phyloP scores from a whole-genome alignment of 257 asterid species.

The Primulina huaijiensis region DNA sequence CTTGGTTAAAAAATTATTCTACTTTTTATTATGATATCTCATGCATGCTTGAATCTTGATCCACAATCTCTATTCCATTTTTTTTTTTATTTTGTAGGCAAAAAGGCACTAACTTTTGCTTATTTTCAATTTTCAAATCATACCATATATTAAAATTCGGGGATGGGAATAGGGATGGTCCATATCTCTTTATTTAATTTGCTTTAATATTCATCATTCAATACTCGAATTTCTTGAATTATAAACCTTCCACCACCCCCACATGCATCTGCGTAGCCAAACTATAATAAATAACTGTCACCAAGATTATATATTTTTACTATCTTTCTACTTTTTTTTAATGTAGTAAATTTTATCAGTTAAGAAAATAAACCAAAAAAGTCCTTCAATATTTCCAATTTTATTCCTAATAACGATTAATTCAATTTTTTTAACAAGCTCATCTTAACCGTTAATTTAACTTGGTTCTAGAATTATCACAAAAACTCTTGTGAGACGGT shows the following conservation, averaged over 20 bases:
- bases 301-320: background rate
- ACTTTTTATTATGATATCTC: slow-evolving; percentile 11
- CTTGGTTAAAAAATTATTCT: slow-evolving; percentile 20
- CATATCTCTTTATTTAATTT: slow-evolving; percentile 2
- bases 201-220: slow-evolving; percentile 26
- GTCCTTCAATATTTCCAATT: no score
- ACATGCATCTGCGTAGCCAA: no score
- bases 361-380: no score
- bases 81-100: slow-evolving; percentile 19
- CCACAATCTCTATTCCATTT: slow-evolving; percentile 32
- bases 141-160: slow-evolving; percentile 10
- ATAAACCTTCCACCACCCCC: background rate
- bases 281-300: background rate
- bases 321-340: no score
- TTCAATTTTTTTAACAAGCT: no score
- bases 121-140: slow-evolving; percentile 11
- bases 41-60: slow-evolving; percentile 29
- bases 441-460: no score
- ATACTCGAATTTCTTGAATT: slow-evolving; percentile 18
- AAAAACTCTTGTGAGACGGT: no score
- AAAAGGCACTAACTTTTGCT: slow-evolving; percentile 32
- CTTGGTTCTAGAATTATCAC: no score
- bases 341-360: background rate
- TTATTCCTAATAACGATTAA: no score
- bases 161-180: no score